Evolutionary conservation across 805 yeast genomes (phyloP).

Genomic region (Candida maesae): DNA sequence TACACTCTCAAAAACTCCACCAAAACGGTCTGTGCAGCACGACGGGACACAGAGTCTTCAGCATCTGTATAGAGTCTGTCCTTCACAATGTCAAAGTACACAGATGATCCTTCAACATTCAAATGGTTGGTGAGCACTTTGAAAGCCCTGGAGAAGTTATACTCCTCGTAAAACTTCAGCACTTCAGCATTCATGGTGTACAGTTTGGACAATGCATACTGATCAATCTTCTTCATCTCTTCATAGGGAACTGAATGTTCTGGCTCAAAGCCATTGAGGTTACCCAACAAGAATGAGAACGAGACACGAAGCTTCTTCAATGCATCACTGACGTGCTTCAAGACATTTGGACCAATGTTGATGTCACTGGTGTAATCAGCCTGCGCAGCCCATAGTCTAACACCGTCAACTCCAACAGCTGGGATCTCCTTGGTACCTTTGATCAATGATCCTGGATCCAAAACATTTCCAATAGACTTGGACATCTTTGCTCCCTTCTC

Average conservation of each 20-base stretch:
- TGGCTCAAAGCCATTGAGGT: conserved; percentile 44
- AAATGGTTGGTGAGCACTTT: conserved; percentile 67
- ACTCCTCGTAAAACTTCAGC: conserved; percentile 44
- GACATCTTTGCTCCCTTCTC: conserved; percentile 89
- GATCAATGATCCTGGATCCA: conserved; percentile 65
- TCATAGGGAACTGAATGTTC: conserved; percentile 36
- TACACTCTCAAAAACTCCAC: conserved; percentile 55
- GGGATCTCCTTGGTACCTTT: conserved; percentile 54
- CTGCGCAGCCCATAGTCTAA: conserved; percentile 87
- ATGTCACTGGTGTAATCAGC: conserved; percentile 84
- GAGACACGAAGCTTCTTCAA: conserved; percentile 81
- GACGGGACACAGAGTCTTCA: conserved; percentile 43
- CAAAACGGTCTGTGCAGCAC: conserved; percentile 63
- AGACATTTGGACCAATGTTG: conserved; percentile 63
- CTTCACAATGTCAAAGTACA: conserved; percentile 82
- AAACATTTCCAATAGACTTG: conserved; percentile 82
- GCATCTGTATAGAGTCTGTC: conserved; percentile 79
- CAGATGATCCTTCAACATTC: conserved; percentile 71
- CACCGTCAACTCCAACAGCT: conserved; percentile 82
- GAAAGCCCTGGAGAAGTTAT: conserved; percentile 67
- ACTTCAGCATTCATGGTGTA: conserved; percentile 41
- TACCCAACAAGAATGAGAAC: conserved; percentile 77
- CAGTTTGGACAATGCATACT: conserved; percentile 56
- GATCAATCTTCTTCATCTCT: conserved; percentile 49
- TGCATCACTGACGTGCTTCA: conserved; percentile 74